Evolutionary conservation across 2,329 filamentous ascomycete species (phyloP), one percentile per base, ranked within the genome.

Genomic region (Aureobasidium sp.): DNA sequence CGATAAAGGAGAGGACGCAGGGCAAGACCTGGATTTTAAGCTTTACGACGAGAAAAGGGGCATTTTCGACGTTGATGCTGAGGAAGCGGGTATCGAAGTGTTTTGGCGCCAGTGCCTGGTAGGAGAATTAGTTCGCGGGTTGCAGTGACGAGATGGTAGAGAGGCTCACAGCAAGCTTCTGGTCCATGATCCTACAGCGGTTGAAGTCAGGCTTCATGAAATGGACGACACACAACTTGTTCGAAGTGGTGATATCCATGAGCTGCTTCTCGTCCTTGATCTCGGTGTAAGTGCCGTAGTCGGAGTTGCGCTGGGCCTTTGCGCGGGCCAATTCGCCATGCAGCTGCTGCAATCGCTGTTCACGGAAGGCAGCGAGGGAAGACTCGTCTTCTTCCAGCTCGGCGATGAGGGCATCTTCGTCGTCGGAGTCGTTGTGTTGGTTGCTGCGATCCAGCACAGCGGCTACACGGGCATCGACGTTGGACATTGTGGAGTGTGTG

Each of bases 131-230:
- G 46, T n/a, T 4, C 0, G 26, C 9, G 17, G n/a, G 15, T 12
- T 8, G 9, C 12, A 13, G 32, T 26, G n/a, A 26, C 9, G 26
- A 23, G 9, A 20, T 1, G 17, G 12, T 12, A 9, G n/a, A 32
- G 15, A 52, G 12, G 42, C 46, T 27, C 26, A 79, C 73, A 53
- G 79, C 75, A 12, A 87, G 75, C 70, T 84, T 82, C 53, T 75
- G 75, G 69, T 87, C 84, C 84, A 87, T 87, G 61, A 84, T 79
- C 12, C 75, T 74, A 72, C 84, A 87, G 61, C 84, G 80, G 23
- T 80, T 77, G 71, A 87, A 87, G 68, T 87, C 84, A 2, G 83
- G 78, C 68, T 87, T 85, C 70, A 81, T 84, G 71, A 87, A 87
- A 70, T 87, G 84, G 27, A 87, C 80, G 1, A 87, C 77, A 67